Conservation (phyloP, 2,329 filamentous ascomycete genomes). For the Arthrocladium fulminans region DNA sequence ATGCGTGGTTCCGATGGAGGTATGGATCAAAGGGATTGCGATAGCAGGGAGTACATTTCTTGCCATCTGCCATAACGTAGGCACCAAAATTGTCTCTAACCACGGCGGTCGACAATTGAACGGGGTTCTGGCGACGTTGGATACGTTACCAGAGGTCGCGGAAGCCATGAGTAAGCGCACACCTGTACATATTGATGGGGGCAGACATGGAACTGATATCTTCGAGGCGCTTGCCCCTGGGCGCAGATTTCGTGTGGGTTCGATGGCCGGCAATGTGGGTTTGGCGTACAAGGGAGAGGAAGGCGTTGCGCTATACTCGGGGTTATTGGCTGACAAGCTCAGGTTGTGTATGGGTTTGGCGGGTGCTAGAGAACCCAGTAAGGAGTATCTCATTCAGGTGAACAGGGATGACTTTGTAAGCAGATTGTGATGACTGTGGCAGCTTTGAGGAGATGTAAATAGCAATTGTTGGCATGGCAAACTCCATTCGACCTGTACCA, state of each 20-base stretch:
- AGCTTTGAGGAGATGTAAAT: not conserved
- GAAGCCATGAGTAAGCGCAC: slow-evolving; percentile 22
- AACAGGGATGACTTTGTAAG: slow-evolving; percentile 26
- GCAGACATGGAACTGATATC: slow-evolving; percentile 47
- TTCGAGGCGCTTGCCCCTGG: slow-evolving; percentile 49
- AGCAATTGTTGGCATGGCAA: too few species aligned
- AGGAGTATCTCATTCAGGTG: slow-evolving; percentile 34
- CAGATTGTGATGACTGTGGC: slow-evolving; percentile 21
- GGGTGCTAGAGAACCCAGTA: slow-evolving; percentile 18
- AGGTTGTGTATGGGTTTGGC: slow-evolving; percentile 24
- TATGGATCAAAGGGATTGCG: slow-evolving; percentile 22
- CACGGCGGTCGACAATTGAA: slow-evolving; percentile 34
- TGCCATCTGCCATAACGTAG: slow-evolving; percentile 28
- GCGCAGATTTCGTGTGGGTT: slow-evolving; percentile 43
- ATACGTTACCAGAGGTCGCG: slow-evolving; percentile 26
- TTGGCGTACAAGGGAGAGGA: slow-evolving; percentile 28
- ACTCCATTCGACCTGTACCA: too few species aligned
- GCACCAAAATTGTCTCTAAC: slow-evolving; percentile 33
- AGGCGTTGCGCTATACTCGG: slow-evolving; percentile 23
- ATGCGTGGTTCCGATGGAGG: slow-evolving; percentile 15
- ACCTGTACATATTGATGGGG: slow-evolving; percentile 45
- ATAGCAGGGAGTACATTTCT: slow-evolving; percentile 30
- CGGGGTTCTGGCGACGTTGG: slow-evolving; percentile 31
- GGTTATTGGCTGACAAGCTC: slow-evolving; percentile 24
- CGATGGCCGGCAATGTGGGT: slow-evolving; percentile 43